Base-by-base conservation (phyloP, 345 rosid genomes). In the Garcia nutans region DNA sequence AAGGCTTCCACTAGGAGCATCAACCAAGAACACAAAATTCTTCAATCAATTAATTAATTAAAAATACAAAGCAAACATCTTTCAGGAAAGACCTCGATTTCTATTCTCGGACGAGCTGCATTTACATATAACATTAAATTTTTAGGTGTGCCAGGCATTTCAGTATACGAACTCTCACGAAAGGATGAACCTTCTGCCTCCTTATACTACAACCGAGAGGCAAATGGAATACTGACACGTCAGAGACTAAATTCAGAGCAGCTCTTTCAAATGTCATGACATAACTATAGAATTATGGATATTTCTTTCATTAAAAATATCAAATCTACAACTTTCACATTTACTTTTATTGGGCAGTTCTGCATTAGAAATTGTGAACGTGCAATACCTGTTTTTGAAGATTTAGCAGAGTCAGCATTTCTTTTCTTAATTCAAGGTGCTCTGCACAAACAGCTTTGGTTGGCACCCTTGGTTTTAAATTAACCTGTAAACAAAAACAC, bases 401-500 rank as follows among this genome's bases (percentile, higher is more conserved):
- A 89, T 90, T 96, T 65, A 92, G 80, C 50, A 92, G 85, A 60
- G 92, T 89, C 82, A 96, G 73, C 62, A 96, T 93, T 83, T 96
- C 99, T 82, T 91, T 93, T 72, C 98, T 90, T 77, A 96, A 72
- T 80, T 96, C 98, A 77, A 96, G 99, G 87, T 92, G 98, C 89
- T 92, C 98, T 0, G 91, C 96, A 83, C 99, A 96, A 80, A 96
- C 98, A 76, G 97, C 94, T 88, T 92, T 96, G 1, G 99, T 96
- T 70, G 98, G 99, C 71, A 96, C 95, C 80, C 87, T 90, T 77
- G 98, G 99, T 83, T 93, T 92, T 82, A 93, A 82, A 86, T 89
- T 92, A 73, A 96, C 92, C 99, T 96, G 92, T 68, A 41, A 60
- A 26, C 7, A 10, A 44, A 67, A 61, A 22, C 0, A 23, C 70